phyloP scores from a whole-genome alignment of 495 filamentous ascomycete species.

The Tetracladium setigerum region DNA sequence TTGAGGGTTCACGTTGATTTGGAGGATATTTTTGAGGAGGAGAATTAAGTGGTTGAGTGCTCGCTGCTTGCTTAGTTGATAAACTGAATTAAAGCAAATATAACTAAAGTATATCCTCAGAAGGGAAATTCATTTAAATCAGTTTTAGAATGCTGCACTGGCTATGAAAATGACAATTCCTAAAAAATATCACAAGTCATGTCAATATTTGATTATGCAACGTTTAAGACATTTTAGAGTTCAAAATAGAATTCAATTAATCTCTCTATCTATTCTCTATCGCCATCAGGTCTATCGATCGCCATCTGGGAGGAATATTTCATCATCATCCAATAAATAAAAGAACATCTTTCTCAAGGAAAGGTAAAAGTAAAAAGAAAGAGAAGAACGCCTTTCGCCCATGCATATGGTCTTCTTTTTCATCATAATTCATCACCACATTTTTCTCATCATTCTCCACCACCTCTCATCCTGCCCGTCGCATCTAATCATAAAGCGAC shows the following conservation, averaged over 20 bases:
- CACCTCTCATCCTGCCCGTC: not conserved
- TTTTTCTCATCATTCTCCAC: not conserved
- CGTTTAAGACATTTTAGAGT: too few relatives aligned
- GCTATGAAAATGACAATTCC: not conserved
- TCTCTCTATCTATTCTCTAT: too few relatives aligned
- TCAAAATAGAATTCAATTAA: too few relatives aligned
- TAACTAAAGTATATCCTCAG: not conserved
- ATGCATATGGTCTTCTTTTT: not conserved
- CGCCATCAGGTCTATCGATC: too few relatives aligned
- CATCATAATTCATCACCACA: slow-evolving; percentile 7
- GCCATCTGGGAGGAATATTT: too few relatives aligned
- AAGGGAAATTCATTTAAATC: not conserved
- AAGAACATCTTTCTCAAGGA: too few relatives aligned
- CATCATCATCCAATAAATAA: too few relatives aligned
- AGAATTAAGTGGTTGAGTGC: slow-evolving; percentile 1
- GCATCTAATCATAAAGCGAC: slow-evolving; percentile 19
- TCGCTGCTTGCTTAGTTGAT: not conserved
- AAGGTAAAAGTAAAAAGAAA: too few relatives aligned
- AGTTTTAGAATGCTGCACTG: not conserved
- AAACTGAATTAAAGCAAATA: not conserved
- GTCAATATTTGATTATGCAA: too few relatives aligned
- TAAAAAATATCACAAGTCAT: too few relatives aligned
- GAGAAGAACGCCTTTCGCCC: not conserved
- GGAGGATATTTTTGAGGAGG: slow-evolving; percentile 19
- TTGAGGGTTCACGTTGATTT: slow-evolving; percentile 23